A percentile compares a stretch with the other conserved stretches of the same genome.
Conservation (phyloP, 306 rosid genomes). For the Hippophae tibetana region DNA sequence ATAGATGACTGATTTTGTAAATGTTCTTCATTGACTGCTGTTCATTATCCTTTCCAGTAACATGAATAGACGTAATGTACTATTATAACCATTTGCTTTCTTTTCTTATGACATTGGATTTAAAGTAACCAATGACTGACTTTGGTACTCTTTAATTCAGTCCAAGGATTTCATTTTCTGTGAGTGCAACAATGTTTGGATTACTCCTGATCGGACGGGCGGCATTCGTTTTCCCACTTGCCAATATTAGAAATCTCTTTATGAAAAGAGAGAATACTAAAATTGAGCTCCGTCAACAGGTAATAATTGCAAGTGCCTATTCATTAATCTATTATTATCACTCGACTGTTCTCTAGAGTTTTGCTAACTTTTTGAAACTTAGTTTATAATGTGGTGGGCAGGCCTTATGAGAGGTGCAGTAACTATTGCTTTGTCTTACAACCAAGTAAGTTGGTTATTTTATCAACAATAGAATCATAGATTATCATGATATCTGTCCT, state of each 20-base stretch:
- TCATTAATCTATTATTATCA: constrained; percentile 3
- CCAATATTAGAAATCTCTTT: constrained; percentile 42
- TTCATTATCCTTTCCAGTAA: no score
- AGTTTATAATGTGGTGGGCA: constrained; percentile 95
- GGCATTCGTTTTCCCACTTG: constrained; percentile 71
- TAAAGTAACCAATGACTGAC: constrained; percentile 1
- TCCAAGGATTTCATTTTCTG: constrained; percentile 52
- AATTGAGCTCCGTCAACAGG: constrained; percentile 56
- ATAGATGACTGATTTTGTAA: no score
- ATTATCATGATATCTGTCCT: background rate
- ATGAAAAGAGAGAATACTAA: constrained; percentile 33
- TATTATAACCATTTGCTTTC: no score
- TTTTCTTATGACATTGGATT: no score
- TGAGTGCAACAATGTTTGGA: constrained; percentile 53
- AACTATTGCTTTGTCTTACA: constrained; percentile 71
- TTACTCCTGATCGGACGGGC: constrained; percentile 78
- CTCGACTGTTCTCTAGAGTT: constrained; percentile 13
- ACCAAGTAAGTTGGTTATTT: constrained; percentile 35
- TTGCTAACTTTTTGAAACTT: constrained; percentile 26
- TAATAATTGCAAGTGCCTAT: constrained; percentile 17
- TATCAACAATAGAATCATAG: background rate
- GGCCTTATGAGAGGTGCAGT: constrained; percentile 91
- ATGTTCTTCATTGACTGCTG: no score
- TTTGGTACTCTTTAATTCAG: constrained; percentile 28
- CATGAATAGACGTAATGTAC: no score